These are phyloP conservation scores for Trametes hirsuta DNA, from an alignment of 1,284 basidiomycete genomes.

Conservation along the genomic window DNA sequence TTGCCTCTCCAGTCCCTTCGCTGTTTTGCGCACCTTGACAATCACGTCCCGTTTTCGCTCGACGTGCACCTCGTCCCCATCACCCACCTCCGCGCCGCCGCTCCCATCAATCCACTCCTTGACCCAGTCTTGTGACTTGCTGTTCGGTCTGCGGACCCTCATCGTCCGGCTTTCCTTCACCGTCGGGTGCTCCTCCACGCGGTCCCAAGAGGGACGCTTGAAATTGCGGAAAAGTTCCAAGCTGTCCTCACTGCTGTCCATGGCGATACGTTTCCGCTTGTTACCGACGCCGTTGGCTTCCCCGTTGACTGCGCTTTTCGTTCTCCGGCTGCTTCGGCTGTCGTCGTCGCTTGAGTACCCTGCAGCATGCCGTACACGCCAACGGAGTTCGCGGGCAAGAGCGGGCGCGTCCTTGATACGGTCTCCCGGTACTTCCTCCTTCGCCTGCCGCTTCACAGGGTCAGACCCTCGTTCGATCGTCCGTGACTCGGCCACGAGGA, in stretches of 20 bases:
- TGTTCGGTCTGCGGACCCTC: slow-evolving; percentile 40
- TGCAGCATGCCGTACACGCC: slow-evolving; percentile 70
- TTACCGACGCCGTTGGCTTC: slow-evolving; percentile 31
- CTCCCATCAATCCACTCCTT: slow-evolving; percentile 42
- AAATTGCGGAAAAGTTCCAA: slow-evolving; percentile 61
- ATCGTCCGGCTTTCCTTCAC: slow-evolving; percentile 43
- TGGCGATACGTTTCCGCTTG: slow-evolving; percentile 61
- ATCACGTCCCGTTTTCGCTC: slow-evolving; percentile 52
- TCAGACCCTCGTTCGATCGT: slow-evolving; percentile 69
- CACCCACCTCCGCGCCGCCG: slow-evolving; percentile 36
- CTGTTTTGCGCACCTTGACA: slow-evolving; percentile 60
- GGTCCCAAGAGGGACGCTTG: slow-evolving; percentile 67
- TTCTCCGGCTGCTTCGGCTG: slow-evolving; percentile 38
- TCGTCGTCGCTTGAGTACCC: slow-evolving; percentile 77
- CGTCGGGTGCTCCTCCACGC: slow-evolving; percentile 44
- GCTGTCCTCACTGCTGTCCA: slow-evolving; percentile 35
- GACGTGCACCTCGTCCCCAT: slow-evolving; percentile 48
- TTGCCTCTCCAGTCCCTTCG: slow-evolving; percentile 65
- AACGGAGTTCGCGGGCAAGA: slow-evolving; percentile 80
- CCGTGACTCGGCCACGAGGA: slow-evolving; percentile 79
- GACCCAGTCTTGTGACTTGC: slow-evolving; percentile 37
- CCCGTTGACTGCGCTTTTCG: slow-evolving; percentile 17
- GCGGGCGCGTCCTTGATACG: slow-evolving; percentile 78
- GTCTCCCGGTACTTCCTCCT: slow-evolving; percentile 81
- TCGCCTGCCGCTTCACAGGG: slow-evolving; percentile 67